phyloP scores from a whole-genome alignment of 2,329 filamentous ascomycete genomes.

The Pyrenophora teres region DNA sequence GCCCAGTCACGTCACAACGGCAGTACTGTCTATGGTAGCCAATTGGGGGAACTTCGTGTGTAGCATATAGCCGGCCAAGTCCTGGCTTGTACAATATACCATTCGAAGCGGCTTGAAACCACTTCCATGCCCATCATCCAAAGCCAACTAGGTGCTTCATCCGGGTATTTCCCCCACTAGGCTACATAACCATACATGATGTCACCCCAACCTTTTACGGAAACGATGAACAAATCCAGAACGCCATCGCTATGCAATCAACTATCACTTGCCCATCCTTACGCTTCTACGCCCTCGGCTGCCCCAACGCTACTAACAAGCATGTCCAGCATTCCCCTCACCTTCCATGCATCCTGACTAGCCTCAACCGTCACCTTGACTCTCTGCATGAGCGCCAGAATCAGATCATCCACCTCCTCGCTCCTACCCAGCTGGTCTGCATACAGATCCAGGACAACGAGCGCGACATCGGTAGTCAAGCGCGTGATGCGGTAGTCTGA shows the following conservation, averaged over 20 bases:
- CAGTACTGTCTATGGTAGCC: conserved; percentile 89
- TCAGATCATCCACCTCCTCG: conserved; percentile 70
- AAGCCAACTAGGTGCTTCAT: conserved; percentile 22
- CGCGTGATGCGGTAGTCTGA: conserved; percentile 79
- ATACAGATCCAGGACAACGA: conserved; percentile 86
- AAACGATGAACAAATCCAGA: conserved; percentile 17
- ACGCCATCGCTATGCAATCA: conserved; percentile 48
- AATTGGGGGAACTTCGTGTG: conserved; percentile 5
- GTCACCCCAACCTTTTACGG: conserved; percentile 1
- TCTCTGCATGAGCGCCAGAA: conserved; percentile 69
- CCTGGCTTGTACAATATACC: conserved; percentile 25
- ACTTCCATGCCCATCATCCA: conserved; percentile 28
- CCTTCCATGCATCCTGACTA: conserved; percentile 80
- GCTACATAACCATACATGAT: neutral
- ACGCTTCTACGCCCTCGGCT: conserved; percentile 20
- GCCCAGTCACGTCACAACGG: conserved; percentile 79
- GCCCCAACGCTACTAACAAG: conserved; percentile 63
- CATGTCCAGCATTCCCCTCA: conserved; percentile 86
- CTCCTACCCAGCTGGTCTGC: conserved; percentile 77
- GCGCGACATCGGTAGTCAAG: conserved; percentile 80
- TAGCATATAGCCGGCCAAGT: conserved; percentile 4
- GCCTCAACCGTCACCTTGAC: conserved; percentile 80
- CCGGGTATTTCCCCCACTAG: conserved; percentile 8
- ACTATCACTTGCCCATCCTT: conserved; percentile 3
- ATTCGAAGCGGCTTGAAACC: conserved; percentile 6